Percentiles rank a stretch among this genome's conserved stretches.
phyloP scores from a whole-genome alignment of 495 filamentous ascomycete species.

The Chaetomium fimeti region DNA sequence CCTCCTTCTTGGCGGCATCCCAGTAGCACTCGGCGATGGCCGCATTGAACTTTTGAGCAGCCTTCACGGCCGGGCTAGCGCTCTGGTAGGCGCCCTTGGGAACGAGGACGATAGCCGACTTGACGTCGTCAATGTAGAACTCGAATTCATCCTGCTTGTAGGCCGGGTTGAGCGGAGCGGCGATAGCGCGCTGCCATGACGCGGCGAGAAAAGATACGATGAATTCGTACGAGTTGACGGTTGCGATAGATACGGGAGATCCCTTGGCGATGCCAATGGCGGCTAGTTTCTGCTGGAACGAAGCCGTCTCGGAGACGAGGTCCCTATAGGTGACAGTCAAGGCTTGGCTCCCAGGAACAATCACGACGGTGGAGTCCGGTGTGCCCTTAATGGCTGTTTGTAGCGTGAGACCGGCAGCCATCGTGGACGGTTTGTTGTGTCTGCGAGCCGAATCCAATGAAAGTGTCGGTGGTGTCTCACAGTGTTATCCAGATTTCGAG shows the following conservation, averaged over 20 bases:
- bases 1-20: conserved; percentile 57
- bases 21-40: conserved; percentile 81
- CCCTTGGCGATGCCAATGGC: conserved; percentile 61
- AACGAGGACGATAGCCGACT: conserved; percentile 69
- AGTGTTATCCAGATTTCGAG: neutral
- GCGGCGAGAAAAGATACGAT: conserved; percentile 76
- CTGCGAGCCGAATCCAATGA: neutral
- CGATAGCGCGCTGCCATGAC: conserved; percentile 73
- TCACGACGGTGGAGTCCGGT: conserved; percentile 54
- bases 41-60: conserved; percentile 70
- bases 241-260: conserved; percentile 70
- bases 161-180: conserved; percentile 75
- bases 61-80: conserved; percentile 66
- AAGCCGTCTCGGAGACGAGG: conserved; percentile 57
- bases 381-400: conserved; percentile 46
- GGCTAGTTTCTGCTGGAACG: conserved; percentile 72
- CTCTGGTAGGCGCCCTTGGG: conserved; percentile 62
- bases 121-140: conserved; percentile 84
- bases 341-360: conserved; percentile 58
- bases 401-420: conserved; percentile 38
- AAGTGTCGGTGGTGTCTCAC: conserved; percentile 15
- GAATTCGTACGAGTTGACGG: conserved; percentile 78
- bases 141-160: conserved; percentile 88
- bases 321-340: conserved; percentile 62
- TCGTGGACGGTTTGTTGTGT: too few relatives aligned